Evolutionary conservation across 495 filamentous ascomycete species (phyloP), one percentile per base, ranked within the genome.

Genomic region (Lasiosphaeria miniovina): DNA sequence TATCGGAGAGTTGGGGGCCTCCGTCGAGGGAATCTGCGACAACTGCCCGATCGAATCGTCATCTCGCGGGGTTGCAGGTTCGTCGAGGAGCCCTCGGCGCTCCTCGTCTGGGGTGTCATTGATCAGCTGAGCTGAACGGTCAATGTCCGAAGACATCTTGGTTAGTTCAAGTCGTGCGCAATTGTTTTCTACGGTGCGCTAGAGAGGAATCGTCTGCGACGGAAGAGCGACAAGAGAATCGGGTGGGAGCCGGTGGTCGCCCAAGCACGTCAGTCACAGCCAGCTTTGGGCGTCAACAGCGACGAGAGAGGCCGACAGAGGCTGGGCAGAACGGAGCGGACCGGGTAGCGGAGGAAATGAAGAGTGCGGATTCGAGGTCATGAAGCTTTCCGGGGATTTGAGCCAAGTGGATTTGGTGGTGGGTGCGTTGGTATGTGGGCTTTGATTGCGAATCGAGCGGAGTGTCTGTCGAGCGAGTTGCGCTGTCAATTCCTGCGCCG

Each of bases 11-110:
- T 70, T 68, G 9, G 75, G 67, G 4, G 55, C 72, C 62, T 76
- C 74, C 12, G 78, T 79, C 2, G 76, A 76, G 41, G 74, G 75
- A 14, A 81, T 71, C 40, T 78, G 75, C 34, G 76, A 80, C 34
- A 62, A 68, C 11, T 71, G 57, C 31, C 58, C 59, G 36, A 68
- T 17, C 4, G 61, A 64, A 6, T 68, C 71, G 46, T 65, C 63
- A 54, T 75, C 74, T 48, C 60, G 76, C 45, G 75, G 74, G 41
- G 75, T 76, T 6, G 72, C 64, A 38, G 77, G 78, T 38, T 73
- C 68, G 61, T 75, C 58, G 58, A 63, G 53, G 24, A 62, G 57
- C 34, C 35, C 55, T 2, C 12, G 41, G 31, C 49, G 69, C 14
- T 73, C 69, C 38, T 71, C 68, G 33, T 70, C 67, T 43, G 58